Percentiles rank a stretch among this genome's conserved stretches.
These are phyloP conservation scores for Reutealis trisperma DNA, from an alignment of 345 rosid species.

Conservation along the genomic window DNA sequence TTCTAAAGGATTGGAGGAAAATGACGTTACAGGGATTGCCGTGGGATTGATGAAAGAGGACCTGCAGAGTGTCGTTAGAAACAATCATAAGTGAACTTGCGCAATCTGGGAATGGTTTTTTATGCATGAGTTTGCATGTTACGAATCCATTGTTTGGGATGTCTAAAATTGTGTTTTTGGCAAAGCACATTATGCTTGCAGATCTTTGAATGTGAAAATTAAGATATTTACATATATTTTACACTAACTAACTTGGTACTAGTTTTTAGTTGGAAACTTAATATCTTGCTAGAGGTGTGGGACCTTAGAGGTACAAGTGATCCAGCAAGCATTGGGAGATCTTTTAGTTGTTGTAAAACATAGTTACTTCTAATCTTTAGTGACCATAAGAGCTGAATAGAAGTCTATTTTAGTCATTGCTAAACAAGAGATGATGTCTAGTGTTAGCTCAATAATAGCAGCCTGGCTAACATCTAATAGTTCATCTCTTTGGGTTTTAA, in stretches of 20 bases:
- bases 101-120: background rate
- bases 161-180: background rate
- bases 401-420: background rate
- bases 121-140: background rate
- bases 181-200: background rate
- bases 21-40: slow-evolving; percentile 7
- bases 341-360: background rate
- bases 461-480: background rate
- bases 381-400: background rate
- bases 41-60: slow-evolving; percentile 1
- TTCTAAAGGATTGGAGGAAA: slow-evolving; percentile 1
- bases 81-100: slow-evolving; percentile 9
- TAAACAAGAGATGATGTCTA: background rate
- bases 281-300: background rate
- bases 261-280: background rate
- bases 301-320: too few species aligned
- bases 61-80: slow-evolving; percentile 15
- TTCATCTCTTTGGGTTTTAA: background rate
- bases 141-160: background rate
- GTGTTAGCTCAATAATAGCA: background rate
- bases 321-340: background rate
- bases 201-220: background rate
- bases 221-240: background rate
- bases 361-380: background rate
- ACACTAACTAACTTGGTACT: background rate